A percentile compares a stretch with the other conserved stretches of the same genome.
phyloP scores from a whole-genome alignment of 441 rosid species.

The Corymbia citriodora region DNA sequence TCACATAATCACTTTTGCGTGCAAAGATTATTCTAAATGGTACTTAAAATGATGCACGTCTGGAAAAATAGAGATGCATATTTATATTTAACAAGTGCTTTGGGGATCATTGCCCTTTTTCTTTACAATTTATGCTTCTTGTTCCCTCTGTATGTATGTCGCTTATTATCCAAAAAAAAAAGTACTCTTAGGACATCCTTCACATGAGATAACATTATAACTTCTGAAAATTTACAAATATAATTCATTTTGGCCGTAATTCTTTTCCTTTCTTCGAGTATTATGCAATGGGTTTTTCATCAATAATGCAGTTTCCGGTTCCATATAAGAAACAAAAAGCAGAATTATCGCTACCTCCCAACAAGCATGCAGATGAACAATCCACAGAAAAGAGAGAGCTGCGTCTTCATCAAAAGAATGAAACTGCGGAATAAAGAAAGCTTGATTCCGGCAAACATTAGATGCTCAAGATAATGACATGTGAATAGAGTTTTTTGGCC shows the following conservation, averaged over 20 bases:
- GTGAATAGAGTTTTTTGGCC: neutral
- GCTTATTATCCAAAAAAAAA: neutral
- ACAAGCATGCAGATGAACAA: neutral
- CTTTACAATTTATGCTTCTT: neutral
- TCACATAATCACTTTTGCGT: neutral
- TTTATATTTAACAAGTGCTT: neutral
- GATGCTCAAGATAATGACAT: neutral
- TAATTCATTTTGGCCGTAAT: neutral
- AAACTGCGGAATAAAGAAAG: neutral
- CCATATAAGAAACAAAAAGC: neutral
- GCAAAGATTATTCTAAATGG: neutral
- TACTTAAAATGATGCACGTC: neutral
- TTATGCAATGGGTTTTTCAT: neutral
- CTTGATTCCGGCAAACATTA: neutral
- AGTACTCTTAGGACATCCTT: neutral
- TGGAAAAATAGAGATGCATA: neutral
- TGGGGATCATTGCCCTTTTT: neutral
- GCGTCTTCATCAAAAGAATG: neutral
- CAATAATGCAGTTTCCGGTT: fast-evolving
- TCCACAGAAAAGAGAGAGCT: neutral
- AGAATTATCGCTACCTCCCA: neutral
- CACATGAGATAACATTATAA: neutral
- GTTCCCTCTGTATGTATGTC: neutral
- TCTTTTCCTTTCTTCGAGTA: neutral
- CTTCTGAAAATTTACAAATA: neutral